Evolutionary conservation across 2,329 filamentous ascomycete genomes (phyloP), one percentile per base, ranked within the genome.

Genomic region (Aureobasidium zeae): DNA sequence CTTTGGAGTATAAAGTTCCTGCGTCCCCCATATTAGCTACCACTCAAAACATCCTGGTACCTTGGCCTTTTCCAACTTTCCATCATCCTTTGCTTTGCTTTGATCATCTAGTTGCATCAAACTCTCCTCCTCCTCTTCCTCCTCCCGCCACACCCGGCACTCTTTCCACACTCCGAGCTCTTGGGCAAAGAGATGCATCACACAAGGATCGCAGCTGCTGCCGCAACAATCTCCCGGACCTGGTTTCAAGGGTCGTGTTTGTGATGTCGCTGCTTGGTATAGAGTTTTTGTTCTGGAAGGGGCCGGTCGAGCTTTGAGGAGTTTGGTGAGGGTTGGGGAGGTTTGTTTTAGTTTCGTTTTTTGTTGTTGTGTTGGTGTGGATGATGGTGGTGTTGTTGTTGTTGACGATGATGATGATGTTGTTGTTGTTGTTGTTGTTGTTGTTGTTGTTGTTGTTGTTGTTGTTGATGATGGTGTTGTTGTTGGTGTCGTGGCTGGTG

Each of bases 131-230:
- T 16, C 25, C 3, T 31, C 17, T 22, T 16, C 21, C 10, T 5
- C 13, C 22, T 41, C 16, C 28, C 29, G 22, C 24, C 17, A 32
- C 15, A 8, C 34, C 5, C 9, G 20, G 32, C 44, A 39, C 29
- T 46, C 44, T 13, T 46, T 48, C 43, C 46, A 50, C 6, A 46
- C 38, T 17, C 41, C 46, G 22, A 48, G 8, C 43, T 48, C 48
- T 17, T 48, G 34, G 5, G 36, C 33, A 38, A 44, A 48, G 1
- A 48, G 30, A 22, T 48, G 43, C 48, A 46, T 48, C 7, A 48
- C 46, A 20, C 48, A 50, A 30, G 48, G 46, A 19, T 48, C 38
- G 17, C 47, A 49, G 25, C 47, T 49, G 16, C 44, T 47, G 7
- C 47, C 47, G 24, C 47, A 49, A 15, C 47, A 49, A 20, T 49